phyloP scores from a whole-genome alignment of 805 yeast species.

The Metschnikowia drakensbergensis region DNA sequence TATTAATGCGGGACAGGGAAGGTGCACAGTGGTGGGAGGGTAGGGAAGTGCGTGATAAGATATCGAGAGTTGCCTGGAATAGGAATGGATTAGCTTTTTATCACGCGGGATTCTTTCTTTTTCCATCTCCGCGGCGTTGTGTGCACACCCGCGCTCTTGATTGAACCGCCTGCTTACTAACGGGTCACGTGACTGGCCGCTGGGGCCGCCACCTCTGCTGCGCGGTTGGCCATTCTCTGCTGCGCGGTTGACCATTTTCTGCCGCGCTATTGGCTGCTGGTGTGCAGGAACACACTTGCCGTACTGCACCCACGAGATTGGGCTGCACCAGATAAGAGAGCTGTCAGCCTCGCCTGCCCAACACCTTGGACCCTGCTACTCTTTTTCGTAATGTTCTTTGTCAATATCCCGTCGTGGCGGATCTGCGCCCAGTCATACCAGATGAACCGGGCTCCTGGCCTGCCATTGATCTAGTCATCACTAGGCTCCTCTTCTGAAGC shows the following conservation, averaged over 20 bases:
- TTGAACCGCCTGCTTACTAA: background rate
- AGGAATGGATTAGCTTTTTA: slow-evolving; percentile 1
- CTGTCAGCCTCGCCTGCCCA: no score
- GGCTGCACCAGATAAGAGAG: no score
- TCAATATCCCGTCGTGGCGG: no score
- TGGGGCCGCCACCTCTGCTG: background rate
- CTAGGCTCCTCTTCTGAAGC: slow-evolving; percentile 23
- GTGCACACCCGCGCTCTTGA: slow-evolving; percentile 2
- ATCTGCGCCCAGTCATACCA: background rate
- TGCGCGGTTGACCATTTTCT: no score
- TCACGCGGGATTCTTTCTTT: slow-evolving; percentile 4
- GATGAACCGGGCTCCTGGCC: background rate
- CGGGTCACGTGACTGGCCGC: background rate
- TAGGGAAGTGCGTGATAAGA: background rate
- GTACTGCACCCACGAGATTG: no score
- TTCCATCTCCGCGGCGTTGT: slow-evolving; percentile 2
- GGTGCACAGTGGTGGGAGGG: no score
- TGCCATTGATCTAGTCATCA: background rate
- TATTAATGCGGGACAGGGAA: no score
- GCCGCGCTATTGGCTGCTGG: no score
- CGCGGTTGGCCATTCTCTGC: no score
- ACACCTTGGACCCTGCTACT: no score
- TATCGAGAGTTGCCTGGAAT: background rate
- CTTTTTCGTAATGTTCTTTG: no score
- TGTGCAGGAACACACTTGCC: no score